Evolutionary conservation across 2,329 filamentous ascomycete genomes (phyloP), one percentile per base, ranked within the genome.

Genomic region (Colletotrichum tofieldiae): DNA sequence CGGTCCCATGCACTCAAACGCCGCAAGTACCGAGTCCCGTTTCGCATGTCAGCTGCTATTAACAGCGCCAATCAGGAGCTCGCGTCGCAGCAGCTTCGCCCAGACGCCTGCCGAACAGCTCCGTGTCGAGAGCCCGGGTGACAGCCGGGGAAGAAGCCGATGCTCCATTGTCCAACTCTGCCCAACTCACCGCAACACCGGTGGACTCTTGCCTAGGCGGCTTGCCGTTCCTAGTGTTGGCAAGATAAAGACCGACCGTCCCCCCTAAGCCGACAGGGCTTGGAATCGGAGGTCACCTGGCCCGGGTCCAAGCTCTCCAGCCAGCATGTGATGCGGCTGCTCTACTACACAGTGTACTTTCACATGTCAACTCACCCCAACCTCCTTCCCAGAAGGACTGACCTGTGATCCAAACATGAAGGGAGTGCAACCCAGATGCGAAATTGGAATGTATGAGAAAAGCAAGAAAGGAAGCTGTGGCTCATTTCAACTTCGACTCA

Each of bases 11-110:
- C 23, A 49, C 43, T n/a, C 63, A 61, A 29, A 54, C 47, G 32
- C 68, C 45, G 45, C 56, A 37, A 18, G 56, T 55, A 39, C 68
- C 65, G 58, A 20, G 58, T 60, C 20, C 39, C 37, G 59, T 69
- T 72, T 69, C 69, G 59, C 69, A 49, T 52, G 47, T 65, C 66
- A 69, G 52, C 45, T 55, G 54, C 58, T 29, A 18, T 72, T 65
- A 72, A 32, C 65, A 72, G 70, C 70, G 47, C 70, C 65, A 72
- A 72, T 72, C 60, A 70, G 70, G 41, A 59, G 69, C 64, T 43
- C 18, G 47, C 64, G 39, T 63, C 39, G 1, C 26, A 7, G 16
- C 62, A 39, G 32, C 56, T 55, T 52, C 9, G 14, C 8, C 37
- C 23, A 32, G 62, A 20, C 49, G 37, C 51, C 39, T 56, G 51